Conservation (phyloP, 2,329 filamentous ascomycete genomes). For the Stachybotrys chlorohalonatus region DNA sequence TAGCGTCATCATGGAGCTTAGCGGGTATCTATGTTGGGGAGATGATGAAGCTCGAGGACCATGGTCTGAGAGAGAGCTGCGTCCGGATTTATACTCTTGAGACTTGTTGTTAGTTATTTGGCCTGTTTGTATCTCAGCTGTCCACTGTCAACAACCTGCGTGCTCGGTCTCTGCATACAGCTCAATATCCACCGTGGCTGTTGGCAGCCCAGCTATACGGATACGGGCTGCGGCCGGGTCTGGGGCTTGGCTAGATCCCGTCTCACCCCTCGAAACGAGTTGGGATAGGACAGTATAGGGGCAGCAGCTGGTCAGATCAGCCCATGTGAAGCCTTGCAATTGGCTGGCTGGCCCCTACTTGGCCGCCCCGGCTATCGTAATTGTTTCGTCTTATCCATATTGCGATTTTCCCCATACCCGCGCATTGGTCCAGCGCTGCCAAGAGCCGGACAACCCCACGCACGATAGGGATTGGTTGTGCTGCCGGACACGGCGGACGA, state of each 20-base stretch:
- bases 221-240: neutral
- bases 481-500: neutral
- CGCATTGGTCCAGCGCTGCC: neutral
- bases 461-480: no score
- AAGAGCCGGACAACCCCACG: neutral
- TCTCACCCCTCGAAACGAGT: neutral
- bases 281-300: no score
- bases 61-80: neutral
- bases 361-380: neutral
- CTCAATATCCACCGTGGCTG: neutral
- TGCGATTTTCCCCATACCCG: neutral
- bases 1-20: no score
- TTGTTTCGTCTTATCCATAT: neutral
- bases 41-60: neutral
- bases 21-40: neutral
- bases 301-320: neutral
- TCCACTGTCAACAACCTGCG: no score
- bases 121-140: no score
- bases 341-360: neutral
- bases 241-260: neutral
- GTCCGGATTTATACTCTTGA: no score
- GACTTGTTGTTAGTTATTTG: no score
- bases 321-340: neutral
- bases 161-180: neutral
- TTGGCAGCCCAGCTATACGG: neutral